Conservation (phyloP, 257 asterid species). For the Salvia rosmarinus region DNA sequence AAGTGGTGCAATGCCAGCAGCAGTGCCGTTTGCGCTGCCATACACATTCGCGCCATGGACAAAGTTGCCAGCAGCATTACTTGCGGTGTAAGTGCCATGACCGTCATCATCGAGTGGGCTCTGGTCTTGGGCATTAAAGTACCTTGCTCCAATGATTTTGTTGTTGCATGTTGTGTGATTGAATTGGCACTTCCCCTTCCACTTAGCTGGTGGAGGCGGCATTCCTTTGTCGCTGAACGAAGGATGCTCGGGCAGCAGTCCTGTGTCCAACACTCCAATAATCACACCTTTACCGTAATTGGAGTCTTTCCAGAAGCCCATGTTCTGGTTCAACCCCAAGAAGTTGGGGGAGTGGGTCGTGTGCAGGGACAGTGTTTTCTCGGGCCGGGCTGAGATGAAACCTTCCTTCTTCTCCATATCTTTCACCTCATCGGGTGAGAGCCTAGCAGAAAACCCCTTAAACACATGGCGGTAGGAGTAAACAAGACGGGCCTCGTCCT, state of each 20-base stretch:
- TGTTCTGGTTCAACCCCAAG: slow-evolving; percentile 15
- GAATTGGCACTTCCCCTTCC: slow-evolving; percentile 48
- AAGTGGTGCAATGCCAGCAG: slow-evolving; percentile 52
- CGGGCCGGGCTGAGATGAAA: slow-evolving; percentile 29
- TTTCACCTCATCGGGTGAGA: slow-evolving; percentile 39
- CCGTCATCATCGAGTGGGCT: slow-evolving; percentile 36
- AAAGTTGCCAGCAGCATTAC: slow-evolving; percentile 58
- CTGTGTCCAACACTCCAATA: slow-evolving; percentile 27
- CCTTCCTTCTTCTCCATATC: slow-evolving; percentile 27
- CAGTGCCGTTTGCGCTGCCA: slow-evolving; percentile 56
- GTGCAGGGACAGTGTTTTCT: slow-evolving; percentile 12
- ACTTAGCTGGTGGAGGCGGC: slow-evolving; percentile 24
- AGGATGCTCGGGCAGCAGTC: slow-evolving; percentile 26
- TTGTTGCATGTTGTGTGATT: slow-evolving; percentile 41
- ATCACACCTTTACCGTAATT: slow-evolving; percentile 28
- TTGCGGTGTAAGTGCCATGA: slow-evolving; percentile 57
- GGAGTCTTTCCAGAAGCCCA: slow-evolving; percentile 14
- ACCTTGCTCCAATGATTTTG: slow-evolving; percentile 49
- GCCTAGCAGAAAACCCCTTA: slow-evolving; percentile 41
- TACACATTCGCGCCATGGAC: slow-evolving; percentile 44
- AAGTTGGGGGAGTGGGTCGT: slow-evolving; percentile 35
- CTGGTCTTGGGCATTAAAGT: background rate
- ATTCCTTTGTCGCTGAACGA: slow-evolving; percentile 31
- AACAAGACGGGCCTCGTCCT: background rate
- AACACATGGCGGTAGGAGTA: slow-evolving; percentile 36